Base-by-base conservation (phyloP, 768 basidiomycete genomes). In the Phallus indusiatus region DNA sequence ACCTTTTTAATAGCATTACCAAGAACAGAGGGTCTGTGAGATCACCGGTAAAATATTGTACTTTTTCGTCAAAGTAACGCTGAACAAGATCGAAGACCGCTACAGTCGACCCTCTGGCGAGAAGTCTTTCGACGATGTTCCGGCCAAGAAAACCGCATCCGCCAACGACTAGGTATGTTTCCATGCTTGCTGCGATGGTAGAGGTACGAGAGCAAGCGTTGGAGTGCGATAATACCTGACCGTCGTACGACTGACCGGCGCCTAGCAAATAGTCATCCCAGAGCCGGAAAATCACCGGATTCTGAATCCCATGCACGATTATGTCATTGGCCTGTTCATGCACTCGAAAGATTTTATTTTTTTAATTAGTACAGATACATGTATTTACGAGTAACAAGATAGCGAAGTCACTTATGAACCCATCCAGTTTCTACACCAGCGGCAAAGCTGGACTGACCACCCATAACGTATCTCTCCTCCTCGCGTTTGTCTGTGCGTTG, bases 11-110 rank as follows among this genome's bases (percentile, higher is more conserved):
- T 72, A 7, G 91, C 92, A 56, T 81, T 75, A 1, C 81, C 74
- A 20, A 98, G 80, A 63, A 85, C 79, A 1, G 81, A 61, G 88
- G 76, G 68, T 88, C 85, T 59, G 85, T 88, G 63, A 98, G 88
- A 72, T 98, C 91, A 20, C 86, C 94, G 49, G 90, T 81, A 74
- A 86, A 92, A 72, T 96, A 98, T 0, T 86, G 81, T 24, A 88
- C 83, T 68, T 90, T 88, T 70, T 65, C 64, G 63, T 76, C 75
- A 65, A 88, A 81, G 69, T 95, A 85, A 58, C 91, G 80, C 72
- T 96, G 93, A 1, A 94, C 92, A 61, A 96, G 81, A 74, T 97
- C 95, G 68, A 97, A 88, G 4, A 89, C 86, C 0, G 88, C 81
- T 17, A 97, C 91, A 6, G 68, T 66, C 73, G 90, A 89, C 5